phyloP scores from a whole-genome alignment of 768 basidiomycete genomes.

The Xerocomellus chrysenteron region DNA sequence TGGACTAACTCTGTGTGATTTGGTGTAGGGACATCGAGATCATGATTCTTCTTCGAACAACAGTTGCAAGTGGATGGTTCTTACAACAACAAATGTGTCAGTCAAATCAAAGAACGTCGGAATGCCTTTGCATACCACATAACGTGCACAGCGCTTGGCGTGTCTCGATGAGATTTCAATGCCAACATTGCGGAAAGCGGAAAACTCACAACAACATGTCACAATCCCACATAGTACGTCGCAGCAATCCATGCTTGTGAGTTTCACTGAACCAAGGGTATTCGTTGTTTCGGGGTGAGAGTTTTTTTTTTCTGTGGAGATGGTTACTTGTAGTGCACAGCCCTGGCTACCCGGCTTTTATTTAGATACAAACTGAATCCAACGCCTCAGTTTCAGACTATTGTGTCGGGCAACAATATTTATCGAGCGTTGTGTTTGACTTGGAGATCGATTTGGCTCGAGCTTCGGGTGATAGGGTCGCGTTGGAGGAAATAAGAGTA shows the following conservation, averaged over 20 bases:
- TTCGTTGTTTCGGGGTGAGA: not conserved
- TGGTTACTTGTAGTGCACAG: not conserved
- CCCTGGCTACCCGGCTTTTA: not conserved
- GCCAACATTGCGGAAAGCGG: not conserved
- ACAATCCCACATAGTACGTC: conserved; percentile 20
- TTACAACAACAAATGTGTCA: conserved; percentile 6
- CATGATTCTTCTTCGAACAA: conserved; percentile 12
- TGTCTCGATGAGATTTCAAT: not conserved
- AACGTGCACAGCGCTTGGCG: conserved; percentile 8
- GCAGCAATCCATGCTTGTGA: conserved; percentile 23
- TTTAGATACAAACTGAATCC: not conserved
- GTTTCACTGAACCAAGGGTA: too few relatives aligned
- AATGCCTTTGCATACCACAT: conserved; percentile 13
- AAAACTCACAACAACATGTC: conserved; percentile 22
- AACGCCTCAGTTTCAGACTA: not conserved
- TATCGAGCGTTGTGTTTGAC: not conserved
- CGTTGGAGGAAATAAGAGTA: too few relatives aligned
- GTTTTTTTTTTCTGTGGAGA: not conserved
- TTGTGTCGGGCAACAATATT: too few relatives aligned
- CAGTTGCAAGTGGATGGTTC: conserved; percentile 14
- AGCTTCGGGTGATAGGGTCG: not conserved
- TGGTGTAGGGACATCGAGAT: not conserved
- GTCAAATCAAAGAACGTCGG: not conserved
- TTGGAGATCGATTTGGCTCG: not conserved
- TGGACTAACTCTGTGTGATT: conserved; percentile 10